These are phyloP conservation scores for Dictyostelium brefeldianum DNA, from an alignment of 78 protist species.

Conservation along the genomic window DNA sequence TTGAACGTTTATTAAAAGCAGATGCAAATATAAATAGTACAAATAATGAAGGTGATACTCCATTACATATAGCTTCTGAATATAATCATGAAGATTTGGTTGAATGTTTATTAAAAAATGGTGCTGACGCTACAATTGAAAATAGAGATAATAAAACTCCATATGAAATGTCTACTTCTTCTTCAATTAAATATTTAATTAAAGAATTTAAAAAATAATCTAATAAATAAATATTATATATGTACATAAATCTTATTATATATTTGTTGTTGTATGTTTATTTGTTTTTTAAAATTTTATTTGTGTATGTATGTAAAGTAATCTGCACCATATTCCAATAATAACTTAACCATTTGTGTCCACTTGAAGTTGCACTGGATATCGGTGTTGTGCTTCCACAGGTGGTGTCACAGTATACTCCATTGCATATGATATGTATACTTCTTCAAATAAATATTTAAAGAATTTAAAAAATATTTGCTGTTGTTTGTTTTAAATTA, in stretches of 20 bases:
- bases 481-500: too few species aligned
- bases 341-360: constrained; percentile 55
- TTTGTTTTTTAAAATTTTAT: too few species aligned
- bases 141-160: constrained; percentile 63
- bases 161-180: constrained; percentile 3
- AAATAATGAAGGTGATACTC: constrained; percentile 47
- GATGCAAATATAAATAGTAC: constrained; percentile 21
- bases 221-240: too few species aligned
- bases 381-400: too few species aligned
- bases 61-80: constrained; percentile 50
- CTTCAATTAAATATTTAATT: constrained; percentile 50
- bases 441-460: too few species aligned
- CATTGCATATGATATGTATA: too few species aligned
- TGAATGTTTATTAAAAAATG: not conserved
- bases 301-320: too few species aligned
- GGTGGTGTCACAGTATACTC: too few species aligned
- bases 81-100: constrained; percentile 45
- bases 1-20: constrained; percentile 31
- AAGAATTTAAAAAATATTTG: too few species aligned
- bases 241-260: too few species aligned
- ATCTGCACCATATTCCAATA: constrained; percentile 42
- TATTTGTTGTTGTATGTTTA: too few species aligned
- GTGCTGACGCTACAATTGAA: constrained; percentile 58
- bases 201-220: constrained; percentile 8
- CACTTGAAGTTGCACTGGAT: constrained; percentile 11